Evolutionary conservation across 164 flowering plant genomes (phyloP), one percentile per base, ranked within the genome.

Genomic region (Magnolia changhungtana): DNA sequence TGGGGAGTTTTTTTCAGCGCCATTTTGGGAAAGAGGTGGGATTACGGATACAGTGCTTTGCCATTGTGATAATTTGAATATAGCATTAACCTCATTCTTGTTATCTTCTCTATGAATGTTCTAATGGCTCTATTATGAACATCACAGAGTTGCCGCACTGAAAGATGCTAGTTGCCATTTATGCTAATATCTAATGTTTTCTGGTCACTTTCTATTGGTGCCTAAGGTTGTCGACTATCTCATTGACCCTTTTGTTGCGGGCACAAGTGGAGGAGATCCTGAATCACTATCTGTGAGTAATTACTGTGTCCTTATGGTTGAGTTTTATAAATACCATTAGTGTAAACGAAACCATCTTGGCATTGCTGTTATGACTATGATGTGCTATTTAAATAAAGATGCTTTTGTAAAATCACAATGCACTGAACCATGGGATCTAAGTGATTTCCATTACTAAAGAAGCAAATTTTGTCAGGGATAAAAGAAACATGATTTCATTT

Each of bases 11-110:
- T 83, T 93, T 95, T 80, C 83, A 92, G 76, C 94, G 98, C 24
- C 98, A 93, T 84, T 95, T 95, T 86, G 98, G 98, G 29, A 81
- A 84, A 78, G 98, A 95, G 97, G 98, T 95, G 79, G 19, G 64
- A 50, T 49, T 16, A 14, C 72, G 27, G 16, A 20, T 14, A 21
- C 50, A 37, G 24, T 8, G 67, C 67, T 19, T 65, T 65, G 67
- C 27, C 23, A 19, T 21, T 8, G 20, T 21, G 24, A 65, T 65
- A 21, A 16, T 65, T 19, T 65, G 3, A 19, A 16, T 65, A 21
- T 21, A 16, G 20, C 20, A 19, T 65, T 65, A 24, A 29, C 49
- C 27, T 67, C 19, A 59, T 68, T 45, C 50, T 4, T 69, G 10
- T 59, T 19, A 59, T 37, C 6, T 37, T 37, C 45, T 37, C 45